Percentiles rank a stretch among this genome's conserved stretches.
Evolutionary conservation across 2,329 filamentous ascomycete genomes (phyloP).

Genomic region (Aspergillus felis): DNA sequence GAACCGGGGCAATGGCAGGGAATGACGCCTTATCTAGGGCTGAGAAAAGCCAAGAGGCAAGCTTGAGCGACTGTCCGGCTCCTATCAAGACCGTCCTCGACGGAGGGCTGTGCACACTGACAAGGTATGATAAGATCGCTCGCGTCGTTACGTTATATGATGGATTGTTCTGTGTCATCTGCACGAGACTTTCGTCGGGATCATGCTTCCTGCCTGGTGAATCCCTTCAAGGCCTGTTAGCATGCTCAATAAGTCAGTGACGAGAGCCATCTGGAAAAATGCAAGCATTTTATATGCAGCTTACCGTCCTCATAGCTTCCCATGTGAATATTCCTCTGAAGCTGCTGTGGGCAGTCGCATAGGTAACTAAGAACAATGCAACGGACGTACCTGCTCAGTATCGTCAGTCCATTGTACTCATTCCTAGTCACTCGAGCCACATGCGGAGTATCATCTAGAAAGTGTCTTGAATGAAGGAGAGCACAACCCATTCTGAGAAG

Average conservation of each 20-base stretch:
- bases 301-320: neutral
- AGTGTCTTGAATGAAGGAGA: neutral
- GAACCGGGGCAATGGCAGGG: neutral
- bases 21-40: neutral
- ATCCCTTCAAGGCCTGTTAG: neutral
- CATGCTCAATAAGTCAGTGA: neutral
- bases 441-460: neutral
- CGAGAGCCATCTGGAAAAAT: neutral
- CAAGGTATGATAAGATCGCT: neutral
- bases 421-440: neutral
- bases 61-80: neutral
- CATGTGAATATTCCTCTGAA: neutral
- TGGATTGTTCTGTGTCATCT: neutral
- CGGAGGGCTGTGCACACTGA: neutral
- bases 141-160: neutral
- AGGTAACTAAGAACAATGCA: neutral
- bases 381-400: neutral
- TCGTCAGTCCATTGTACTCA: neutral
- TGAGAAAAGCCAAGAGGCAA: neutral
- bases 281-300: neutral
- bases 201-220: no score
- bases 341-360: neutral
- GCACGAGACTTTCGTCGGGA: no score
- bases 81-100: neutral
- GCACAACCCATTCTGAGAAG: neutral